These are phyloP conservation scores for Physcomitrellopsis africana DNA, from an alignment of 225 moss, liverwort and hornwort species.

Conservation along the genomic window DNA sequence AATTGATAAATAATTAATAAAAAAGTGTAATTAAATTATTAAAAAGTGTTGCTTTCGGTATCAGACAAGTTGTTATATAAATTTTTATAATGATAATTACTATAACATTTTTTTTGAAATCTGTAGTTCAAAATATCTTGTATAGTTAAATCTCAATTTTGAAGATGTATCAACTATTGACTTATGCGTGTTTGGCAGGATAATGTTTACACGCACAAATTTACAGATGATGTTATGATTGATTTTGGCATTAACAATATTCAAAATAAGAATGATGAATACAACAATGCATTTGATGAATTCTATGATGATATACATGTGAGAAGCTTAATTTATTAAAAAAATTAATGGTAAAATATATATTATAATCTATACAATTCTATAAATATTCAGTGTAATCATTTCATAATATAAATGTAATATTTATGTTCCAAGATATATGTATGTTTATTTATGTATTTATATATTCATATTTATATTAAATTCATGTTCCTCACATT, in stretches of 20 bases:
- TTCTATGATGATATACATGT: background rate
- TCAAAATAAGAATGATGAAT: background rate
- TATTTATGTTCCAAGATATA: no score
- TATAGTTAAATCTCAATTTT: background rate
- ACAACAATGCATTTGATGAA: background rate
- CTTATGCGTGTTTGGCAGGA: background rate
- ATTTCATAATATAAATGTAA: no score
- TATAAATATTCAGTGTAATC: no score
- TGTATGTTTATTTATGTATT: no score
- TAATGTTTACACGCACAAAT: accelerated
- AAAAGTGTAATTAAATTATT: no score
- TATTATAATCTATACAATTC: background rate
- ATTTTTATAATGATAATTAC: no score
- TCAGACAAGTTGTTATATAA: no score
- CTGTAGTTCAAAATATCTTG: background rate
- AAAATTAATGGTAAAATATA: background rate
- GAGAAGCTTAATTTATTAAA: background rate
- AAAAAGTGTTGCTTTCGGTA: no score
- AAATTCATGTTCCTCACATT: no score
- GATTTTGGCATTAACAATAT: background rate
- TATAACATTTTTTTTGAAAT: no score
- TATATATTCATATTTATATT: no score
- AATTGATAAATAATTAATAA: no score
- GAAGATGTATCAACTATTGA: background rate
- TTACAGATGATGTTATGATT: background rate